Evolutionary conservation across 306 rosid genomes (phyloP).

Genomic region (Mimosa pudica): DNA sequence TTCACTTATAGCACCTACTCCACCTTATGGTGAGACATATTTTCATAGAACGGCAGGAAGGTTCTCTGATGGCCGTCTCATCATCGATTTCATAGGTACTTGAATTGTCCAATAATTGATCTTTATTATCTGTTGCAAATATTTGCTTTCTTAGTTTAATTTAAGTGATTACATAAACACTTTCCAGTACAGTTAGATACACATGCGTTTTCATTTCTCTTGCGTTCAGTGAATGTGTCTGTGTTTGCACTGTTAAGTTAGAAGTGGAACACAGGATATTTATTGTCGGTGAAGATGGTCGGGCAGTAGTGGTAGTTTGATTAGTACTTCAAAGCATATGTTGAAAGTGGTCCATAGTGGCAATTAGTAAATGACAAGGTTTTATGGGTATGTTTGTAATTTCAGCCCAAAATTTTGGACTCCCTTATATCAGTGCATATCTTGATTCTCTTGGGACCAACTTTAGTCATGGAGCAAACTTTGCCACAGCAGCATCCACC

Average conservation of each 20-base stretch:
- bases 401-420: background rate
- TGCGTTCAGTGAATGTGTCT: background rate
- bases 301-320: background rate
- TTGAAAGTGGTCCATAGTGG: background rate
- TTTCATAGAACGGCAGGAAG: slow-evolving; percentile 11
- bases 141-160: background rate
- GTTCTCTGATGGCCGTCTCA: slow-evolving; percentile 45
- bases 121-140: background rate
- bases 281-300: background rate
- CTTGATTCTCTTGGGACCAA: slow-evolving; percentile 21
- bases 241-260: background rate
- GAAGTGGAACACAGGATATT: background rate
- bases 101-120: background rate
- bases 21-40: slow-evolving; percentile 14
- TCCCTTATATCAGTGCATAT: slow-evolving; percentile 10
- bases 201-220: background rate
- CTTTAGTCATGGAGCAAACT: slow-evolving; percentile 30
- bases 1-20: background rate
- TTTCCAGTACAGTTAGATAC: background rate
- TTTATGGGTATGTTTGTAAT: background rate
- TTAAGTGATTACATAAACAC: background rate
- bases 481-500: slow-evolving; percentile 49
- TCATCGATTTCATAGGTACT: slow-evolving; percentile 49
- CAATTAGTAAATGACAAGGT: background rate
- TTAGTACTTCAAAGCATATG: background rate